phyloP scores from a whole-genome alignment of 768 basidiomycete species.

The Rhizopogon salebrosus region DNA sequence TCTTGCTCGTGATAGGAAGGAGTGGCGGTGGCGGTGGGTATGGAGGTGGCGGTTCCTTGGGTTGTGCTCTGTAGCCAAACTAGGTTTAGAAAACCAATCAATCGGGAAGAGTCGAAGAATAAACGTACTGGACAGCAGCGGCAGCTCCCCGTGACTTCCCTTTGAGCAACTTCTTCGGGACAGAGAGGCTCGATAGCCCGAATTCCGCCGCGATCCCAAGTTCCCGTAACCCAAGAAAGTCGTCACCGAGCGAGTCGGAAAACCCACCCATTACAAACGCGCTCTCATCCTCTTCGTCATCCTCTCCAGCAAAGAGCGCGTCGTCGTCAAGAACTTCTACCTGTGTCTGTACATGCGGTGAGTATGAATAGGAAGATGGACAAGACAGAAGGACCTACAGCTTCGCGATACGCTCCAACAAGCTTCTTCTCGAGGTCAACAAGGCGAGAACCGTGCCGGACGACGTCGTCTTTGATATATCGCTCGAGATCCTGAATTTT shows the following conservation, averaged over 20 bases:
- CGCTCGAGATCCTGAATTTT: slow-evolving; percentile 75
- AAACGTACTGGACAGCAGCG: slow-evolving; percentile 44
- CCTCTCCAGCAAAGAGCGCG: slow-evolving; percentile 46
- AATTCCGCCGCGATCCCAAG: slow-evolving; percentile 85
- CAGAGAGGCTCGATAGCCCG: slow-evolving; percentile 68
- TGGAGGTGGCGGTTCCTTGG: slow-evolving; percentile 71
- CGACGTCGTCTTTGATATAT: slow-evolving; percentile 85
- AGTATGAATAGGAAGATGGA: not conserved
- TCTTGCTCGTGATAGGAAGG: slow-evolving; percentile 59
- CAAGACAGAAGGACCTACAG: slow-evolving; percentile 39
- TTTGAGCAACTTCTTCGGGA: slow-evolving; percentile 75
- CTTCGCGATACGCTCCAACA: slow-evolving; percentile 75
- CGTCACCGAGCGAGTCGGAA: slow-evolving; percentile 83
- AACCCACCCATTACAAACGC: slow-evolving; percentile 81
- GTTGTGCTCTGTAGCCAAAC: slow-evolving; percentile 42
- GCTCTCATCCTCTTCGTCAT: slow-evolving; percentile 61
- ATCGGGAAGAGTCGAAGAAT: not conserved
- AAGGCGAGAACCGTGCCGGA: slow-evolving; percentile 74
- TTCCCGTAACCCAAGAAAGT: slow-evolving; percentile 86
- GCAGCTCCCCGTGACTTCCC: slow-evolving; percentile 45
- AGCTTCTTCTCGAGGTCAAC: slow-evolving; percentile 84
- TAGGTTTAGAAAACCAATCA: not conserved
- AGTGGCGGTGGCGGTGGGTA: slow-evolving; percentile 86
- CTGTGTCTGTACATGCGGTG: slow-evolving; percentile 24
- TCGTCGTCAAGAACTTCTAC: slow-evolving; percentile 46